Conservation (phyloP, 78 protist genomes). For the Isochrysis galbana region DNA sequence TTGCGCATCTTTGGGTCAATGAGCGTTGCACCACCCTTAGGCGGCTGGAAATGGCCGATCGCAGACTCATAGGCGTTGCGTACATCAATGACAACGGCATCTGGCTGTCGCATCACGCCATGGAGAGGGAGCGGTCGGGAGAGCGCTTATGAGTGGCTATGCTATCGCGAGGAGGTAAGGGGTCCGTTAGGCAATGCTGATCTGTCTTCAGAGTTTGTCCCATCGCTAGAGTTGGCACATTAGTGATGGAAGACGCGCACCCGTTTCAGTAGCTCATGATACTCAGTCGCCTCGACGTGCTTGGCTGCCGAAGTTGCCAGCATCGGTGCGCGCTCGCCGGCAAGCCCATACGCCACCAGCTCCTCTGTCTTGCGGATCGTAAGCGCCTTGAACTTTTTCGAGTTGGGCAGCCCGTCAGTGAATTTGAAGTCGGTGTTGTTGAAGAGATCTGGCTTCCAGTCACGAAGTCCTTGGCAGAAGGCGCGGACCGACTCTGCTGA, state of each 20-base stretch:
- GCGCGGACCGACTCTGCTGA: background rate
- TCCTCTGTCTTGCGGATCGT: background rate
- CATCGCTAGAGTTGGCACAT: no score
- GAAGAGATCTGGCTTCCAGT: background rate
- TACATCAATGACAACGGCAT: background rate
- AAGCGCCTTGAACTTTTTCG: background rate
- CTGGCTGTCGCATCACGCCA: background rate
- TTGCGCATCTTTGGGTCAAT: background rate
- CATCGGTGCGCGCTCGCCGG: constrained; percentile 11
- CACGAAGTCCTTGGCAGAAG: background rate
- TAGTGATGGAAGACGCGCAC: no score
- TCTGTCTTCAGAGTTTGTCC: no score
- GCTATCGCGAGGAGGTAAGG: no score
- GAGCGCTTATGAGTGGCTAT: no score
- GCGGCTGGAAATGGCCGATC: background rate
- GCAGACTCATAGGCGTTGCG: background rate
- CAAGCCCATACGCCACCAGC: constrained; percentile 4
- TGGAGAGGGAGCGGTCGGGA: background rate
- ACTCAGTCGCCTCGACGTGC: background rate
- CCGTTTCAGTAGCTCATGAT: background rate
- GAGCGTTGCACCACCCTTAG: background rate
- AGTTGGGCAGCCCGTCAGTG: background rate
- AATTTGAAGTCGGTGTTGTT: background rate
- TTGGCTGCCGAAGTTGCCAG: background rate
- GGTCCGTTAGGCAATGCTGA: no score